Base-by-base conservation (phyloP, 2,329 filamentous ascomycete genomes). In the Xylaria sp. region DNA sequence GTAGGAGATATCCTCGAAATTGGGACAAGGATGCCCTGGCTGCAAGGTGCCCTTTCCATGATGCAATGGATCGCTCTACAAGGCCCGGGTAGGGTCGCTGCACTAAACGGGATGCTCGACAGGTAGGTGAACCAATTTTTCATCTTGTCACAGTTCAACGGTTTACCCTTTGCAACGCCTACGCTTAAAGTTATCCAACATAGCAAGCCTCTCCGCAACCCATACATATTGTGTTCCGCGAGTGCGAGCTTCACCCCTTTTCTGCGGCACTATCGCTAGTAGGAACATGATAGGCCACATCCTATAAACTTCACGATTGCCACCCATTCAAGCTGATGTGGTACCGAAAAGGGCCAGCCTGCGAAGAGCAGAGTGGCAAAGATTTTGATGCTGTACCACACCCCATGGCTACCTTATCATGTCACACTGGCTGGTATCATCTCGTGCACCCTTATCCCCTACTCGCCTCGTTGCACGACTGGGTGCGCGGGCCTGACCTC, bases 21-120 rank as follows among this genome's bases (percentile, higher is more conserved):
- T 73, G 83, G 89, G 68, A 77, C 81, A 67, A 90, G 92, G 76
- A 96, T 97, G 92, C 94, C 94, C 66, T 98, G 94, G 94, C 84
- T 97, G 58, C 84, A 83, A 73, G 92, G 92, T 73, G 80, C 86
- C 68, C 75, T 95, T 62, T 90, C 90, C 59, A 85, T 97, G 76
- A 75, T 90, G 68, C 92, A 95, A 78, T 89, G 90, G 82, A 83
- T 87, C 68, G 83, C 88, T 71, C 78, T 94, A 72, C 81, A 83
- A 71, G 92, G 93, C 23, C 91, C 91, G 67, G 91, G 92, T 71
- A 85, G 79, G 77, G 77, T 96, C 67, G 92, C 90, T 73, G 84
- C 85, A 71, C 86, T 90, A 27, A 85, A 96, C 76, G 89, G 92
- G 66, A 83, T 88, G 75, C 80, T 97, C 77, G 94, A 98, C 81